A percentile compares a stretch with the other conserved stretches of the same genome.
These are phyloP conservation scores for Globisporangium orthogonon DNA, from an alignment of 352 stramenopile genomes.

Conservation along the genomic window DNA sequence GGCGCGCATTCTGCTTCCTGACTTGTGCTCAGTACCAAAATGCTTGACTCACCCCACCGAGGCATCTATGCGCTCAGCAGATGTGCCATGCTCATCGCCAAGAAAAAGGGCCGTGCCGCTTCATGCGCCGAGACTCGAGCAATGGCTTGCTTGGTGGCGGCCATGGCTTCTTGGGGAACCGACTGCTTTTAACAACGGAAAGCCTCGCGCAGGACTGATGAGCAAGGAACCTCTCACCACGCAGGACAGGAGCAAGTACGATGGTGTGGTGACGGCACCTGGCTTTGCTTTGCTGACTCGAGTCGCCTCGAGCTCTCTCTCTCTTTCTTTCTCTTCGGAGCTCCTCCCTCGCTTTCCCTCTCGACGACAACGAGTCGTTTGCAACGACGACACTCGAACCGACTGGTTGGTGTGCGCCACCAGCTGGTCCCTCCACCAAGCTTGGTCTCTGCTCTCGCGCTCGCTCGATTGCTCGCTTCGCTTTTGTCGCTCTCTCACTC, in stretches of 20 bases:
- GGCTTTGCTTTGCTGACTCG: background rate
- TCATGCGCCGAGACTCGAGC: background rate
- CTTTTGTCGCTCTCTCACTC: background rate
- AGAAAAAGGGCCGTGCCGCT: conserved; percentile 4
- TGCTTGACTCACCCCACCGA: background rate
- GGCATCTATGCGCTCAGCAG: conserved; percentile 5
- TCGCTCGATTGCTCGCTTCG: conserved; percentile 2
- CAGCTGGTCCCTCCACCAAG: background rate
- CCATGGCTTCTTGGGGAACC: too few species aligned
- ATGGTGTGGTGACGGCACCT: too few species aligned
- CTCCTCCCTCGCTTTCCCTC: conserved; percentile 1
- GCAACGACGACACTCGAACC: conserved; percentile 1
- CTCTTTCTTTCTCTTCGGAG: background rate
- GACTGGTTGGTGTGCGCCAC: conserved; percentile 1
- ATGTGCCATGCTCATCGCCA: background rate
- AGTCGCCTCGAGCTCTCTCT: too few species aligned
- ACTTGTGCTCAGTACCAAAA: background rate
- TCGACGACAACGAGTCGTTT: background rate
- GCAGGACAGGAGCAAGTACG: too few species aligned
- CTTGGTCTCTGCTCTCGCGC: background rate
- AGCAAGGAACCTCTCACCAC: too few species aligned
- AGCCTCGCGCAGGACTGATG: too few species aligned
- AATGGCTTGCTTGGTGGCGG: background rate
- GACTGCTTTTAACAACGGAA: too few species aligned
- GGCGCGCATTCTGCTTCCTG: background rate